Base-by-base conservation (phyloP, 768 basidiomycete species). In the Lactarius sp. region DNA sequence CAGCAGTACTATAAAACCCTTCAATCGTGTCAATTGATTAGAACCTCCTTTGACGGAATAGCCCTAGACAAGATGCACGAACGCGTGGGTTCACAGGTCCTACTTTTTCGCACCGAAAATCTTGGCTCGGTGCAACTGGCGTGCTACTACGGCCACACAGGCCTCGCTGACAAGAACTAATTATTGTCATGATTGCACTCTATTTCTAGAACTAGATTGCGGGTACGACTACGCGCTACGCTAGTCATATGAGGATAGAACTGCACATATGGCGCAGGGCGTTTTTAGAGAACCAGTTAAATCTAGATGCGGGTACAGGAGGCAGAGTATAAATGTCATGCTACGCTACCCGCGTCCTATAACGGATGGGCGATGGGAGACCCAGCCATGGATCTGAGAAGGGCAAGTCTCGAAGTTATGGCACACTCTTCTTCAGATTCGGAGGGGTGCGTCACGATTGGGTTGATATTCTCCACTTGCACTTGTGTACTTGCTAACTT, bases 321-420 rank as follows among this genome's bases (percentile, higher is more conserved):
- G 20, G 33, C 4, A 46, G 36, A 4, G 16, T 14, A 27, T 41
- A 49, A n/a, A 50, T 36, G 41, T 49, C 14, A 39, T 37, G 16
- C 37, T 9, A 18, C 9, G 22, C 14, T 36, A 27, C 13, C 9
- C n/a, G n/a, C 27, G 27, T 3, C 27, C 27, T 27, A 27, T 27
- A 27, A 27, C 27, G 27, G 27, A 27, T 1, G 14, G 10, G n/a
- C 46, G 37, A 3, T 14, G 10, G 16, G 56, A 44, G 53, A 20
- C 3, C 31, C 47, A n/a, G 51, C 52, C 66, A 59, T 64, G 20
- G 66, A 53, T 52, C 61, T 63, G 47, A 64, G 59, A 52, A 64
- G 49, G 22, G 53, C 59, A 22, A 64, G 59, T 42, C 63, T 60
- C 10, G 63, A 64, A 36, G 53, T 20, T 20, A 64, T 42, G 12